Base-by-base conservation (phyloP, 208 protist genomes). In the Crithidia fasciculata region DNA sequence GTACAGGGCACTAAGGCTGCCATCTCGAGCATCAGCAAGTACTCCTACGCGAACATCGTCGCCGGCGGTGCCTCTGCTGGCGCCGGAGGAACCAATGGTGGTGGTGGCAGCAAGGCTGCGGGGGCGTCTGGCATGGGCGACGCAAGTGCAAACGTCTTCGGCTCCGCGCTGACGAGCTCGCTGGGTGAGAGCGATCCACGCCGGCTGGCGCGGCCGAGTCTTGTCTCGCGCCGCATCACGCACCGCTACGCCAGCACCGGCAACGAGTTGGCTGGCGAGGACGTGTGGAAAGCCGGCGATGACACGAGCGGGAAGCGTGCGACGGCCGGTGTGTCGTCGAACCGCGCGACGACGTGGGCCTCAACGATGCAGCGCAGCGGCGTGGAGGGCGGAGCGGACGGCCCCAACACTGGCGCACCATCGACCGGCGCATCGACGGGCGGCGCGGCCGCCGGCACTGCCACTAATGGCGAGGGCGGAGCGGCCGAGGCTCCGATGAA, bases 1-100 rank as follows among this genome's bases (percentile, higher is more conserved):
- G 92, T 96, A 64, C 89, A 95, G 69, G 82, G 83, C 62, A 96
- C 86, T 10, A 96, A 96, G 76, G 80, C 88, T 0, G 78, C 84
- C 44, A 95, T 96, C 66, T 91, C 92, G 8, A 60, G 78, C 41
- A 92, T 95, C 54, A 92, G 89, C 67, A 89, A 91, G 62, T 90
- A 92, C 66, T 85, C 81, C 18, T 90, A 85, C 62, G 52, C 73
- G 52, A 81, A 79, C 63, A 67, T 82, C 9, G 68, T 66, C 72
- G 68, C 65, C 39, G 65, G 39, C 58, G 70, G n/a, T 61, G 28
- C 62, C 2, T 19, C 62, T 39, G 5, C 60, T 3, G 39, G 13
- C 5, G 7, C 45, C 9, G 45, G 45, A 13, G 45, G 12, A 13
- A 13, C 45, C 45, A 15, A 8, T 49, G 45, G 45, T 13, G 45